These are phyloP conservation scores for Leccinum truebloodii DNA, from an alignment of 768 basidiomycete species.

Conservation along the genomic window DNA sequence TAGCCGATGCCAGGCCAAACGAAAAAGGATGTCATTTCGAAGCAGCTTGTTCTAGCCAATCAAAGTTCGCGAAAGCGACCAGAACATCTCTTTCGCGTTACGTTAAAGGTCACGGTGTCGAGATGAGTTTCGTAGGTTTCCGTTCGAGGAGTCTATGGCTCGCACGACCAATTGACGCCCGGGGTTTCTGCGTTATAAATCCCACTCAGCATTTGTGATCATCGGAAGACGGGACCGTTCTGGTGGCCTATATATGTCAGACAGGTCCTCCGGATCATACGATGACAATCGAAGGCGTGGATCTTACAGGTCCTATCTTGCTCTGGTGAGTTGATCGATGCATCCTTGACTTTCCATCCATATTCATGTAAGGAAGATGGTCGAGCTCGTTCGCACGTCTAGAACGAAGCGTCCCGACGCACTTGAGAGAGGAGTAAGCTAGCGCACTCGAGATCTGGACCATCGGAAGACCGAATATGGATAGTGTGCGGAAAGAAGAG, in stretches of 20 bases:
- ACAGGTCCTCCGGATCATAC: constrained; percentile 4
- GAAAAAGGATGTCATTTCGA: neutral
- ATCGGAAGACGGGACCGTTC: neutral
- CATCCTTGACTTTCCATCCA: neutral
- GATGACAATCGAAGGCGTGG: constrained; percentile 12
- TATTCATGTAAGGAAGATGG: constrained; percentile 1
- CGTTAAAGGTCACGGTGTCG: neutral
- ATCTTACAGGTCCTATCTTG: constrained; percentile 10
- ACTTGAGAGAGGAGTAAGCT: neutral
- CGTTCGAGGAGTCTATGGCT: neutral
- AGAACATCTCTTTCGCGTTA: neutral
- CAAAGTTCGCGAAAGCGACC: neutral
- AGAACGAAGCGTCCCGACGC: neutral
- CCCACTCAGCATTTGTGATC: neutral
- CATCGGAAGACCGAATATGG: neutral
- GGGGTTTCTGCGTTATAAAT: neutral
- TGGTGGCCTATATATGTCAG: neutral
- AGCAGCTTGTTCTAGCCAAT: neutral
- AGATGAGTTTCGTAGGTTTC: neutral
- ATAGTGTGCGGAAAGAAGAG: neutral
- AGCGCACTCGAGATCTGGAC: neutral
- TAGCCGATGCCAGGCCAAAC: constrained; percentile 18
- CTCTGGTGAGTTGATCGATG: neutral
- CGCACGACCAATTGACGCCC: too few relatives aligned
- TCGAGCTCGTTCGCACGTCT: constrained; percentile 6